Evolutionary conservation across 2,329 filamentous ascomycete species (phyloP).

Genomic region (Penicillium sp.): DNA sequence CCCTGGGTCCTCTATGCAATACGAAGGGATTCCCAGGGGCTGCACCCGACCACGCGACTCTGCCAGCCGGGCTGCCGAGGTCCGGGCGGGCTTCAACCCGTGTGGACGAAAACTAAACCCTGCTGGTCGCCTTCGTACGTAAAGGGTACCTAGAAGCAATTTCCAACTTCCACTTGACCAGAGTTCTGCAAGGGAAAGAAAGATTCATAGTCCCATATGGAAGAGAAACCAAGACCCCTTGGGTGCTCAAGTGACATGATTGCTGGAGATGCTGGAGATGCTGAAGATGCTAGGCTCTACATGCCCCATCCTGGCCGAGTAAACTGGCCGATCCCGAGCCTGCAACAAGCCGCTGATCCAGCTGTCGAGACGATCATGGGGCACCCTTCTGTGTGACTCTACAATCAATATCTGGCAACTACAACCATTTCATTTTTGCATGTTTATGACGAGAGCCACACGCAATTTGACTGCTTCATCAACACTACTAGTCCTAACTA

Average conservation of each 20-base stretch:
- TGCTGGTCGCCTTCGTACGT: conserved; percentile 6
- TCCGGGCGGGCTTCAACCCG: conserved; percentile 14
- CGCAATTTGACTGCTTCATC: too few species aligned
- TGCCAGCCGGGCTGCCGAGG: conserved; percentile 17
- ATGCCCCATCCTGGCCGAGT: background rate
- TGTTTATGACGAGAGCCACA: too few species aligned
- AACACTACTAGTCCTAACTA: too few species aligned
- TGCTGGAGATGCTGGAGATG: background rate
- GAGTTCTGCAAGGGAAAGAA: background rate
- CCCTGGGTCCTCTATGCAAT: background rate
- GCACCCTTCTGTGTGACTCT: too few species aligned
- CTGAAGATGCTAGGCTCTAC: background rate
- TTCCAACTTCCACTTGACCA: background rate
- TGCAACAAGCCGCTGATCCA: too few species aligned
- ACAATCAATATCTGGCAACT: too few species aligned
- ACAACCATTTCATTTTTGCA: too few species aligned
- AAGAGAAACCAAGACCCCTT: background rate
- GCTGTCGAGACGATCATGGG: too few species aligned
- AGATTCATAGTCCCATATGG: background rate
- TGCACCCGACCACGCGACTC: conserved; percentile 17
- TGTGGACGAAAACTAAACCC: conserved; percentile 13
- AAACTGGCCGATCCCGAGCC: background rate
- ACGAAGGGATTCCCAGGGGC: background rate
- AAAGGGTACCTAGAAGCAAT: background rate
- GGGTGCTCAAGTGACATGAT: background rate